Conservation (phyloP, 257 asterid species). For the Orobanche coerulescens region DNA sequence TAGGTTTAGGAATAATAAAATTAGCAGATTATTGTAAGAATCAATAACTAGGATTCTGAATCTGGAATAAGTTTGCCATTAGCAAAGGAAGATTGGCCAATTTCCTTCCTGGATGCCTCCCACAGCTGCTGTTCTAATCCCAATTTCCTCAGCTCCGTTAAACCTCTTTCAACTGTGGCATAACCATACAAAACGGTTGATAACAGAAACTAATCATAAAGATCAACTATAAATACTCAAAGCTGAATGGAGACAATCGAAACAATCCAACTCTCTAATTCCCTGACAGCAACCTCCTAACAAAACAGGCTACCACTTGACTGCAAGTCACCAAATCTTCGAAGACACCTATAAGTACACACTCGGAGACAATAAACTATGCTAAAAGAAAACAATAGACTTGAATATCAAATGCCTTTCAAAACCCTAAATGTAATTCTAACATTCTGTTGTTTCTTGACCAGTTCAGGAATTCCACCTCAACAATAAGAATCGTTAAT, state of each 20-base stretch:
- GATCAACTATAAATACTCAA: not conserved
- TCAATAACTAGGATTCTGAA: slow-evolving; percentile 26
- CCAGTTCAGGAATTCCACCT: not conserved
- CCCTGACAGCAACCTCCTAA: not conserved
- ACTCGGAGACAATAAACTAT: not conserved
- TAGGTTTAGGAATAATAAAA: not conserved
- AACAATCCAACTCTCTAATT: not conserved
- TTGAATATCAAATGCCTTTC: not conserved
- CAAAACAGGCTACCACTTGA: not conserved
- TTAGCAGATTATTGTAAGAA: not conserved
- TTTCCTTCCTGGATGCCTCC: slow-evolving; percentile 65
- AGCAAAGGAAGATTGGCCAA: slow-evolving; percentile 39
- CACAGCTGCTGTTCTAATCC: slow-evolving; percentile 66
- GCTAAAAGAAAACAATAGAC: not conserved
- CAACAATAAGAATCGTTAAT: not conserved
- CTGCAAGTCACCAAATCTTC: not conserved
- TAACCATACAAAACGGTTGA: not conserved
- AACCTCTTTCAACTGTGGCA: slow-evolving; percentile 55
- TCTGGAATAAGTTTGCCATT: slow-evolving; percentile 31
- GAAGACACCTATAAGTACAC: not conserved
- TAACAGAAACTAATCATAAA: not conserved
- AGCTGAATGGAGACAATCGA: not conserved
- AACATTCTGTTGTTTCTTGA: not conserved
- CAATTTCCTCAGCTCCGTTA: slow-evolving; percentile 57
- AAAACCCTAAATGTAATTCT: not conserved